A percentile compares a stretch with the other conserved stretches of the same genome.
Evolutionary conservation across 192 early-diverging fungal species (phyloP).

Genomic region (Coemansia sp.): DNA sequence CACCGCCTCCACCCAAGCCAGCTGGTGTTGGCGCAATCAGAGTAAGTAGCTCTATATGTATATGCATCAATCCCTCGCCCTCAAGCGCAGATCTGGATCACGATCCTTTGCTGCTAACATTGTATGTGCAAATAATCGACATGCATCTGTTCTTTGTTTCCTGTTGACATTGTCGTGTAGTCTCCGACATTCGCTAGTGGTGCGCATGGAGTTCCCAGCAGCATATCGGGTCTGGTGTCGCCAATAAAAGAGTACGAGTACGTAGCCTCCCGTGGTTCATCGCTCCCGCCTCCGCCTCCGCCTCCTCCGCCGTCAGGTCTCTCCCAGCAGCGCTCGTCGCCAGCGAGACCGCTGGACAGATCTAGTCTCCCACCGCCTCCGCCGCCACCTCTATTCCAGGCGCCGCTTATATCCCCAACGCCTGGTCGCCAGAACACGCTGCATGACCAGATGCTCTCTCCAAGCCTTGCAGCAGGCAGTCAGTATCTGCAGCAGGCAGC

Average conservation of each 20-base stretch:
- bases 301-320: conserved; percentile 1
- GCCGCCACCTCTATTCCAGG: conserved; percentile 9
- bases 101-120: background rate
- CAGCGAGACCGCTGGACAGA: conserved; percentile 1
- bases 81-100: no score
- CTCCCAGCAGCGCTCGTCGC: background rate
- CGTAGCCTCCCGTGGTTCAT: background rate
- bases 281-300: conserved; percentile 26
- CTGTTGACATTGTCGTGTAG: conserved; percentile 2
- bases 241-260: background rate
- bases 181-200: background rate
- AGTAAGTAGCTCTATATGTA: conserved; percentile 16
- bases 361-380: conserved; percentile 15
- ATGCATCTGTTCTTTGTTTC: background rate
- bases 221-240: background rate
- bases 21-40: conserved; percentile 25
- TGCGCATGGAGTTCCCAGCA: background rate
- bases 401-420: background rate
- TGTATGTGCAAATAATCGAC: background rate
- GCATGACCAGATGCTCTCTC: background rate
- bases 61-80: no score
- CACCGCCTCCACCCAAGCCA: conserved; percentile 33
- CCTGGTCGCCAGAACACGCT: background rate
- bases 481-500: background rate
- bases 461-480: background rate